phyloP scores from a whole-genome alignment of 768 basidiomycete species.

The Asterophora parasitica region DNA sequence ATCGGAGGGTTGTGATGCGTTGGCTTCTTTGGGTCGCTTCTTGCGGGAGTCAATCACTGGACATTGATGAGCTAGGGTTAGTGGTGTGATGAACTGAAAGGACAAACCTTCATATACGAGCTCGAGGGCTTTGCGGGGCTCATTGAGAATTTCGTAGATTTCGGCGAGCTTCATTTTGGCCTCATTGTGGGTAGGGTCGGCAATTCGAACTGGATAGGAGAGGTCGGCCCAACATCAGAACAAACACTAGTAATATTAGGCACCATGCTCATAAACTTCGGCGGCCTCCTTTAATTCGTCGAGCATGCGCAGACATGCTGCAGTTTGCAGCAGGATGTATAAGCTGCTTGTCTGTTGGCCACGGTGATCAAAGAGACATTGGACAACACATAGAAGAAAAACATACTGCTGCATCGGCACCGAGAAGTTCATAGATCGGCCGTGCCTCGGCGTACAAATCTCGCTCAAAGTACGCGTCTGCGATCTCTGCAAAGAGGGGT shows the following conservation, averaged over 20 bases:
- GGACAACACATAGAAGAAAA: neutral
- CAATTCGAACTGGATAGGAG: conserved; percentile 52
- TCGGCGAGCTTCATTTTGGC: conserved; percentile 89
- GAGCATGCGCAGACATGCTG: conserved; percentile 73
- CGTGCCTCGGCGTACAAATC: conserved; percentile 76
- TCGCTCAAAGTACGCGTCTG: conserved; percentile 76
- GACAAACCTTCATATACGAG: conserved; percentile 75
- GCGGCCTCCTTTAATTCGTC: conserved; percentile 74
- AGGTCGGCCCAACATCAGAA: neutral
- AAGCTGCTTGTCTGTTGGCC: conserved; percentile 62
- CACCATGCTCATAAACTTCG: conserved; percentile 81
- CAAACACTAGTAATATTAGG: conserved; percentile 13
- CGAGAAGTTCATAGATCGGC: conserved; percentile 75
- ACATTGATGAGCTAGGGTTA: neutral
- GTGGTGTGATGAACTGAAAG: neutral
- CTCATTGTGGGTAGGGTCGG: conserved; percentile 73
- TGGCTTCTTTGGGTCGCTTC: conserved; percentile 31
- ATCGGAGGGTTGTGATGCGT: conserved; percentile 17
- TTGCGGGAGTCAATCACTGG: conserved; percentile 60
- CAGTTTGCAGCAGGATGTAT: conserved; percentile 71
- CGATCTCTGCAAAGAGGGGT: conserved; percentile 76
- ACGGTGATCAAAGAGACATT: neutral
- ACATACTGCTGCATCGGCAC: conserved; percentile 67
- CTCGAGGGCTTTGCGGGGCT: conserved; percentile 76
- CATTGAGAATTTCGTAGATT: conserved; percentile 79